Conservation (phyloP, 139 green algal species). For the Chlorella sp. region DNA sequence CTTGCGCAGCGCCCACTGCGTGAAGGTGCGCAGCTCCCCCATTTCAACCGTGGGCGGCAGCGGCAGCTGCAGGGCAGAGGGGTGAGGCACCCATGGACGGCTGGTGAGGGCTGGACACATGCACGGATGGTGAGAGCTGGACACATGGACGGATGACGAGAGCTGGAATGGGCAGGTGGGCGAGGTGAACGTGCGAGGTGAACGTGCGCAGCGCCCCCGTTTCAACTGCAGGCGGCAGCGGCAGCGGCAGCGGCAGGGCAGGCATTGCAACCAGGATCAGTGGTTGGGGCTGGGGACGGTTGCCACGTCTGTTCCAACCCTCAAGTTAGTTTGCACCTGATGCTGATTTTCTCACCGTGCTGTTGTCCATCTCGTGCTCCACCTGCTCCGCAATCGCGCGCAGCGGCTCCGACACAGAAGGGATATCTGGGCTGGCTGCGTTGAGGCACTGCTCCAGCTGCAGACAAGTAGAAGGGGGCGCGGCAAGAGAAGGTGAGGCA, state of each 20-base stretch:
- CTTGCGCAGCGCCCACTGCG: constrained; percentile 14
- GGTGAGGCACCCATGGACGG: no score
- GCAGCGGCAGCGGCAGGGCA: no score
- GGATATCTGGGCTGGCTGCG: constrained; percentile 23
- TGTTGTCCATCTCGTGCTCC: constrained; percentile 41
- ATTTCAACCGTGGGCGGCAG: constrained; percentile 18
- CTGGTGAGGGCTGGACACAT: no score
- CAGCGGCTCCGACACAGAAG: constrained; percentile 48
- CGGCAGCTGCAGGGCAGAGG: constrained; percentile 45
- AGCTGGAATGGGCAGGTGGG: no score
- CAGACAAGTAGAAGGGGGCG: background rate
- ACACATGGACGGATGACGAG: no score
- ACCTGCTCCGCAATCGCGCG: constrained; percentile 48
- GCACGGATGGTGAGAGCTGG: no score
- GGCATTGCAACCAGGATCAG: no score
- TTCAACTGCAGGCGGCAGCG: background rate
- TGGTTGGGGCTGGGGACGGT: no score
- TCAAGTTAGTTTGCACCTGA: no score
- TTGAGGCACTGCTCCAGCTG: constrained; percentile 37
- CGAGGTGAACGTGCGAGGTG: no score
- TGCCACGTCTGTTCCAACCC: no score
- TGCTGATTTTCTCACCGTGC: constrained; percentile 6
- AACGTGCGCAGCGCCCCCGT: constrained; percentile 38
- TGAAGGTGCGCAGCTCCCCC: constrained; percentile 40
- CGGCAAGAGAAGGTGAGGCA: background rate